These are phyloP conservation scores for Corynespora cassiicola DNA, from an alignment of 2,329 filamentous ascomycete species.

Conservation along the genomic window DNA sequence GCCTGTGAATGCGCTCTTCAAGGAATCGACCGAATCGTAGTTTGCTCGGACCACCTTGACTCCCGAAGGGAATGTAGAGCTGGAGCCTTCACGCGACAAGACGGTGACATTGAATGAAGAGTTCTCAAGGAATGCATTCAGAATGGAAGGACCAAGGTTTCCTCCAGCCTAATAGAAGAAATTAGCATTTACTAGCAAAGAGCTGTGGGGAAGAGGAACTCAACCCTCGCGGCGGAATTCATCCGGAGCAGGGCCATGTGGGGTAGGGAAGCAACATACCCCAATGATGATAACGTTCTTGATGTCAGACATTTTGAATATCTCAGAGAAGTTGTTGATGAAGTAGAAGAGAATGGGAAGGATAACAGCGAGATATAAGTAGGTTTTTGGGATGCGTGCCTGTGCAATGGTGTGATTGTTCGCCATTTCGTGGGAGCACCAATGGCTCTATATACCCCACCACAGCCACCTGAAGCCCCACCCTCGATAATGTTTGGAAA, in stretches of 20 bases:
- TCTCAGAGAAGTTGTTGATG: conserved; percentile 3
- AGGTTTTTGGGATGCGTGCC: conserved; percentile 1
- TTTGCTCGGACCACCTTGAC: conserved; percentile 57
- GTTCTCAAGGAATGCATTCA: conserved; percentile 47
- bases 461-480: conserved; percentile 9
- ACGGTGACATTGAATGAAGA: conserved; percentile 62
- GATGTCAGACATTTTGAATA: conserved; percentile 37
- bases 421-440: conserved; percentile 4
- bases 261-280: conserved; percentile 30
- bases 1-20: conserved; percentile 59
- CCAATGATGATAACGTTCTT: conserved; percentile 54
- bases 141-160: conserved; percentile 51
- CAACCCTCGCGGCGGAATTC: conserved; percentile 16
- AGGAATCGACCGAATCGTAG: conserved; percentile 54
- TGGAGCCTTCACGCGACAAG: conserved; percentile 59
- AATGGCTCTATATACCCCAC: conserved; percentile 14
- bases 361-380: conserved; percentile 8
- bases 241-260: conserved; percentile 8
- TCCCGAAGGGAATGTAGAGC: conserved; percentile 45
- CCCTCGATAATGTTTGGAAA: conserved; percentile 8
- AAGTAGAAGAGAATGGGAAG: conserved; percentile 10
- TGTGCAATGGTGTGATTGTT: conserved; percentile 15
- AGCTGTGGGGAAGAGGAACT: too few relatives aligned
- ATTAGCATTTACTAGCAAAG: background rate
- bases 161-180: conserved; percentile 49